Conservation (phyloP, 1,139 yeast genomes). For the Debaryomycetaceae sp. region DNA sequence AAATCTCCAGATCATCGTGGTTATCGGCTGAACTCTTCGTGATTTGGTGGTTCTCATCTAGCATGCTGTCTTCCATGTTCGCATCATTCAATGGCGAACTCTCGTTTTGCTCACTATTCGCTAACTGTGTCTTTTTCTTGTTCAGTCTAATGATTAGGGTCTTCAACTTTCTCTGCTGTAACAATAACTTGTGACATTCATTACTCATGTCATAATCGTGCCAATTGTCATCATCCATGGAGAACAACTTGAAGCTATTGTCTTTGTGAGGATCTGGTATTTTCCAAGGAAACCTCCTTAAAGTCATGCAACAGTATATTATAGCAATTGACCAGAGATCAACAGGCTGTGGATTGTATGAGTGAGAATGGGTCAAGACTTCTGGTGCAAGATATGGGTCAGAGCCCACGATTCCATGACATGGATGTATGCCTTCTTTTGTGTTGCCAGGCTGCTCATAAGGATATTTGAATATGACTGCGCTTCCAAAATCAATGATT, state of each 20-base stretch:
- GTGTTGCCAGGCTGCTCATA: constrained; percentile 54
- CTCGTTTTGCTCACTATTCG: constrained; percentile 1
- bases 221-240: constrained; percentile 52
- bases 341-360: constrained; percentile 89
- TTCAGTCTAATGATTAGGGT: constrained; percentile 43
- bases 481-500: constrained; percentile 93
- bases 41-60: constrained; percentile 4
- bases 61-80: constrained; percentile 6
- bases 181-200: constrained; percentile 46
- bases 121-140: constrained; percentile 31
- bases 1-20: constrained; percentile 18
- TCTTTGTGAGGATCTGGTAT: constrained; percentile 81
- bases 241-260: constrained; percentile 67
- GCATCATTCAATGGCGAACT: neutral
- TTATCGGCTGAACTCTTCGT: constrained; percentile 2
- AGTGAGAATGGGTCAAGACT: constrained; percentile 62
- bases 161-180: constrained; percentile 44
- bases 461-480: constrained; percentile 91
- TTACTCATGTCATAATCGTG: constrained; percentile 51
- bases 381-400: constrained; percentile 99
- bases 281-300: constrained; percentile 96
- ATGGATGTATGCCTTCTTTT: constrained; percentile 63
- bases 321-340: constrained; percentile 96
- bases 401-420: constrained; percentile 95
- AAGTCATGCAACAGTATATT: constrained; percentile 90